Evolutionary conservation across 208 protist species (phyloP).

Genomic region (Crithidia acanthocephali): DNA sequence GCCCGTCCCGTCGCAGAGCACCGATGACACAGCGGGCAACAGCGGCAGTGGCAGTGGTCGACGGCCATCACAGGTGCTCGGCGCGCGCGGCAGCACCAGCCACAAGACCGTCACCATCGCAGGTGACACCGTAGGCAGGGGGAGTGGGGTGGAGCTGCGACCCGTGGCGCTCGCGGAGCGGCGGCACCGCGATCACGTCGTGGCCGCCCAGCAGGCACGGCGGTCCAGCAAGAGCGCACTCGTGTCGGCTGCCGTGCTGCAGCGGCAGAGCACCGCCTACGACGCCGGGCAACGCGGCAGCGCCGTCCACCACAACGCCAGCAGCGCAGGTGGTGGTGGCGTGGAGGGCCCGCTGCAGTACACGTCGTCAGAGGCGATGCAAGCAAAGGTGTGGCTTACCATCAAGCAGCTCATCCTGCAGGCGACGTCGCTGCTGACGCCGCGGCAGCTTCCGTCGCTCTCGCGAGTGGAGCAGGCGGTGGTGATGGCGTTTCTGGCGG

Average conservation of each 20-base stretch:
- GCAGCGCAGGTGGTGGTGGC: not conserved
- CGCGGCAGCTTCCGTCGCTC: slow-evolving; percentile 3
- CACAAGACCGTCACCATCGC: not conserved
- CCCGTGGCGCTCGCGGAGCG: slow-evolving; percentile 24
- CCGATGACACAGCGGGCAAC: not conserved
- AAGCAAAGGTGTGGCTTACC: slow-evolving; percentile 32
- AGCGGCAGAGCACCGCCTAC: slow-evolving; percentile 4
- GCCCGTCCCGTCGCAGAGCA: not conserved
- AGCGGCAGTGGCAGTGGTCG: not conserved
- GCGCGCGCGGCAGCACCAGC: not conserved
- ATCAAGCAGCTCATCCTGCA: slow-evolving; percentile 28
- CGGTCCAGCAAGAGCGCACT: slow-evolving; percentile 28
- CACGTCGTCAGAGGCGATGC: slow-evolving; percentile 25
- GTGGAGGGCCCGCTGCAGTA: slow-evolving; percentile 18
- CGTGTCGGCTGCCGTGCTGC: slow-evolving; percentile 14
- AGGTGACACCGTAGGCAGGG: not conserved
- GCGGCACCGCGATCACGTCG: slow-evolving; percentile 32
- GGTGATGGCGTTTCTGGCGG: slow-evolving; percentile 34
- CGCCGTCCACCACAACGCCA: not conserved
- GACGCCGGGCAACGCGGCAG: slow-evolving; percentile 1
- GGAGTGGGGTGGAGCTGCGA: slow-evolving; percentile 21
- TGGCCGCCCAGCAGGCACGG: slow-evolving; percentile 30
- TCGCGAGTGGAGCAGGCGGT: slow-evolving; percentile 34
- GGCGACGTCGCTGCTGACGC: slow-evolving; percentile 29
- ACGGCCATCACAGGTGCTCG: not conserved